phyloP scores from a whole-genome alignment of 2,329 filamentous ascomycete species.

The Xylariaceae sp. region DNA sequence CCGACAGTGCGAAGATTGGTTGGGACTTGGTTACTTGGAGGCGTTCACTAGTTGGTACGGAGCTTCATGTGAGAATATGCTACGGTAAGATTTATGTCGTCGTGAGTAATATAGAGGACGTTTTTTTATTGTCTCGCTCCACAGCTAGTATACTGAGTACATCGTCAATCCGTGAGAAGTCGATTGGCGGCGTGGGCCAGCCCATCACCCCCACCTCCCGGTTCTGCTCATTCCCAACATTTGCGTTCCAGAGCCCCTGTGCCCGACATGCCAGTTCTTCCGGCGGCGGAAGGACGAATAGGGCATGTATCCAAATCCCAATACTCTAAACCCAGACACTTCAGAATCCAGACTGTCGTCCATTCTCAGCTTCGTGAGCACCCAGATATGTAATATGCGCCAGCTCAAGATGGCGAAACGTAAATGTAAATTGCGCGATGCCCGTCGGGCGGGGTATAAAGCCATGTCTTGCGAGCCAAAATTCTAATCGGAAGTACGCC shows the following conservation, averaged over 20 bases:
- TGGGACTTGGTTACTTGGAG: too few relatives aligned
- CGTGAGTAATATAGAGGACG: background rate
- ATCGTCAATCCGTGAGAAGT: conserved; percentile 4
- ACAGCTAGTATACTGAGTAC: conserved; percentile 1
- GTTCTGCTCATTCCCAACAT: background rate
- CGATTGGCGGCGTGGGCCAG: conserved; percentile 11
- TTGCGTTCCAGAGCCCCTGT: background rate
- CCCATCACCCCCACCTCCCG: background rate
- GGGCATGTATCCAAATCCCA: conserved; percentile 8
- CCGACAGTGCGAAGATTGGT: too few relatives aligned
- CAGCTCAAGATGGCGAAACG: background rate
- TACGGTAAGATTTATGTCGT: too few relatives aligned
- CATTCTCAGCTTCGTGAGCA: background rate
- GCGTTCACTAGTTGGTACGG: too few relatives aligned
- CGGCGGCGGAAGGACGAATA: too few relatives aligned
- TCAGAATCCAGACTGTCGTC: background rate
- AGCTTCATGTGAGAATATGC: too few relatives aligned
- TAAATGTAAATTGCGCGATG: background rate
- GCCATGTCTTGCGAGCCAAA: conserved; percentile 14
- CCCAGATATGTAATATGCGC: conserved; percentile 1
- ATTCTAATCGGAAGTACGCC: conserved; percentile 5
- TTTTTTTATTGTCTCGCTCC: background rate
- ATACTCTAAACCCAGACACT: background rate
- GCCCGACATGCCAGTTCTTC: background rate
- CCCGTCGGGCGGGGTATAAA: background rate